phyloP scores from a whole-genome alignment of 2,329 filamentous ascomycete species.

The Aureobasidium uvarum region DNA sequence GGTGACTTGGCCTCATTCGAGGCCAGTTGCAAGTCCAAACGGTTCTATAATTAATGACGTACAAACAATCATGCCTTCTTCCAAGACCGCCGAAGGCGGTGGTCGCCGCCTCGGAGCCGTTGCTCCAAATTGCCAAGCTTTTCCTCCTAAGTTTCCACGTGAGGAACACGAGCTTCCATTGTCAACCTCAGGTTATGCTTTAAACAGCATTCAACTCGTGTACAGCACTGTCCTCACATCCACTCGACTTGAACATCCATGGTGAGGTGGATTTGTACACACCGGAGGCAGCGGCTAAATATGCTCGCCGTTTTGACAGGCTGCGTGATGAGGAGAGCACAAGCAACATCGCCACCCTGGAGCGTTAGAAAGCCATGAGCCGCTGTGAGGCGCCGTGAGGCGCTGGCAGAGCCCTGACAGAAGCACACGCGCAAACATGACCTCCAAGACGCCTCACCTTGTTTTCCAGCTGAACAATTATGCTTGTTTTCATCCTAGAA shows the following conservation, averaged over 20 bases:
- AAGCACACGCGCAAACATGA: neutral
- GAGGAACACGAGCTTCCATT: neutral
- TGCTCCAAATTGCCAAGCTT: neutral
- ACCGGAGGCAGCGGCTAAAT: neutral
- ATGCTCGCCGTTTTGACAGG: neutral
- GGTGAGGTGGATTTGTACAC: neutral
- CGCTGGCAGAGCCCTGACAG: neutral
- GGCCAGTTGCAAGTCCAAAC: neutral
- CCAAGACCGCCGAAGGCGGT: neutral
- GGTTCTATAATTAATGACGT: constrained; percentile 6
- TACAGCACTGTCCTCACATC: neutral
- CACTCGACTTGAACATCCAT: neutral
- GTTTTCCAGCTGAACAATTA: neutral
- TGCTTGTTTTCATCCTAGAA: neutral
- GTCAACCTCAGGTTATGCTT: neutral
- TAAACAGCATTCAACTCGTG: too few relatives aligned
- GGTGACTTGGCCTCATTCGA: neutral
- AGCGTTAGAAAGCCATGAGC: constrained; percentile 10
- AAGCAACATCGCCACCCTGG: constrained; percentile 2
- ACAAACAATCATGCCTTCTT: neutral
- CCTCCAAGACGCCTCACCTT: constrained; percentile 9
- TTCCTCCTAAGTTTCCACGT: neutral
- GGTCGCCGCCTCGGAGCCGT: constrained; percentile 2
- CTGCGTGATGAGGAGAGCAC: neutral
- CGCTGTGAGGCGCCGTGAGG: neutral